A percentile compares a stretch with the other conserved stretches of the same genome.
Conservation (phyloP, 306 rosid genomes). For the Fragaria nilgerrensis region DNA sequence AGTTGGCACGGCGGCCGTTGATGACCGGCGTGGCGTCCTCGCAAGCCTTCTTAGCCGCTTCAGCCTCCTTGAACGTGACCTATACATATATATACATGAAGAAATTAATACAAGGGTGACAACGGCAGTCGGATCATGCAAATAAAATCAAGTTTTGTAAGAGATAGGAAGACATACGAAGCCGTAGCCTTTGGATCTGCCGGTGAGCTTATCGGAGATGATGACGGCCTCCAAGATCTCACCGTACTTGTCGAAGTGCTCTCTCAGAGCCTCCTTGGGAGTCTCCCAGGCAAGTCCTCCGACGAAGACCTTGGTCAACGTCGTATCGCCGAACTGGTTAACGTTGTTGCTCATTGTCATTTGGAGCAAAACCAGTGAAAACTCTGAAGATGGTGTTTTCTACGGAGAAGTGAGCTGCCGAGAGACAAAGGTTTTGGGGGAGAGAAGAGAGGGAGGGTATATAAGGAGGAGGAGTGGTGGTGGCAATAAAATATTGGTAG, state of each 20-base stretch:
- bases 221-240: conserved; percentile 88
- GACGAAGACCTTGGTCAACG: conserved; percentile 76
- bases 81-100: neutral
- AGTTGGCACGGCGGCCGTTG: conserved; percentile 83
- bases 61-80: conserved; percentile 83
- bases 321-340: conserved; percentile 66
- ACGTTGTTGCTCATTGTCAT: conserved; percentile 38
- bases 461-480: conserved; percentile 23
- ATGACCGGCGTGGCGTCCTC: conserved; percentile 67
- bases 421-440: conserved; percentile 10
- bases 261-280: conserved; percentile 64
- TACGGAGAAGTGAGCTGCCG: neutral
- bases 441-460: conserved; percentile 18
- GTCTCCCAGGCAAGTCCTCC: conserved; percentile 94
- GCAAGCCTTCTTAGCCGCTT: conserved; percentile 86
- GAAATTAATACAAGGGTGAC: neutral
- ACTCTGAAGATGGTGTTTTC: neutral
- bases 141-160: neutral
- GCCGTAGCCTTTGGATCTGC: conserved; percentile 95
- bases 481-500: conserved; percentile 25
- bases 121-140: neutral
- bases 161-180: conserved; percentile 47
- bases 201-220: conserved; percentile 76
- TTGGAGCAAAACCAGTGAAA: neutral
- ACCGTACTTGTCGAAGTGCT: conserved; percentile 69